Evolutionary conservation across 2,329 filamentous ascomycete species (phyloP).

Genomic region (Chrysosphaeria jannelii): DNA sequence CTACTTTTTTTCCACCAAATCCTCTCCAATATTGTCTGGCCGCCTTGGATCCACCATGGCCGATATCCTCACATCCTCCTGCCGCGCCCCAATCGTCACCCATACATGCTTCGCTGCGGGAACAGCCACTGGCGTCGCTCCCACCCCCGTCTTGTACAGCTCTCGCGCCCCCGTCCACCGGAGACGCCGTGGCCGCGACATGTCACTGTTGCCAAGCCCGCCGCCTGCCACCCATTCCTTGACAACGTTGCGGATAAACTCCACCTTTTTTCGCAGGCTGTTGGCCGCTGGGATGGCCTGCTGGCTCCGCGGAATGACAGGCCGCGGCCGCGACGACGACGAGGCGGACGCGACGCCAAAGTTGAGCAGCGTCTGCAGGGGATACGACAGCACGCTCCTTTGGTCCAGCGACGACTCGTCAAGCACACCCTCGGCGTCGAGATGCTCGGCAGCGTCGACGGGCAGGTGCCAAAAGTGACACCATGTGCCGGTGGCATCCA

Average conservation of each 20-base stretch:
- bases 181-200: slow-evolving; percentile 21
- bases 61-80: slow-evolving; percentile 24
- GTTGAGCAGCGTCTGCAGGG: slow-evolving; percentile 43
- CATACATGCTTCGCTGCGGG: slow-evolving; percentile 28
- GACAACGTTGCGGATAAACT: slow-evolving; percentile 37
- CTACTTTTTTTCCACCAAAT: slow-evolving; percentile 17
- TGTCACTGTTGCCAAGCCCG: slow-evolving; percentile 36
- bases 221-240: slow-evolving; percentile 40
- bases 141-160: slow-evolving; percentile 12
- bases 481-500: slow-evolving; percentile 44
- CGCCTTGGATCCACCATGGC: slow-evolving; percentile 23
- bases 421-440: slow-evolving; percentile 34
- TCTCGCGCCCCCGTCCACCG: slow-evolving; percentile 29
- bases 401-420: slow-evolving; percentile 39
- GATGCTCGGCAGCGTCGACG: slow-evolving; percentile 33
- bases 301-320: slow-evolving; percentile 27
- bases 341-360: slow-evolving; percentile 12
- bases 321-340: slow-evolving; percentile 9
- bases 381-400: slow-evolving; percentile 40
- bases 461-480: slow-evolving; percentile 54
- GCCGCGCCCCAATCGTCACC: slow-evolving; percentile 34
- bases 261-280: slow-evolving; percentile 41
- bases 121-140: slow-evolving; percentile 7
- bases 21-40: slow-evolving; percentile 21
- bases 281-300: slow-evolving; percentile 40